Evolutionary conservation across 495 filamentous ascomycete species (phyloP).

Genomic region (Amphirosellinia nigrospora): DNA sequence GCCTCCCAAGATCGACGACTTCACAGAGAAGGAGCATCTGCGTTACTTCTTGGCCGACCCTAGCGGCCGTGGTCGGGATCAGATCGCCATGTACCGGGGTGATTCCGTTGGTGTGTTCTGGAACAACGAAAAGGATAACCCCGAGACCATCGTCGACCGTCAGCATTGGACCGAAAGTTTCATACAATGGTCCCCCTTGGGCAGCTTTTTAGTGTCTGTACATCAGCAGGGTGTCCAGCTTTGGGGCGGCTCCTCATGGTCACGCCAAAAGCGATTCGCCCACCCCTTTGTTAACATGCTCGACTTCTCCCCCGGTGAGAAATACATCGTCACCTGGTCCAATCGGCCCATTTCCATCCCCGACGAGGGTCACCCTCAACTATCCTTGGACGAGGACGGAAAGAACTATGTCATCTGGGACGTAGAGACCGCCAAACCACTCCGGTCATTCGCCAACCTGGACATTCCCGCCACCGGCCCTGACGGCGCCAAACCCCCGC

Average conservation of each 20-base stretch:
- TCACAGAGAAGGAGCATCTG: slow-evolving; percentile 91
- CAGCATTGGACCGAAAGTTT: slow-evolving; percentile 96
- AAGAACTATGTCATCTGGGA: slow-evolving; percentile 99
- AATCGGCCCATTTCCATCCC: slow-evolving; percentile 88
- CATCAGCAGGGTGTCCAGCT: slow-evolving; percentile 95
- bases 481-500: slow-evolving; percentile 61
- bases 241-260: slow-evolving; percentile 91
- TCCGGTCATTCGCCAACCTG: slow-evolving; percentile 90
- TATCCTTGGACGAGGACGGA: slow-evolving; percentile 91
- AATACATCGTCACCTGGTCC: slow-evolving; percentile 95
- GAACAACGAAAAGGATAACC: slow-evolving; percentile 93
- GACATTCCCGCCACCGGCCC: slow-evolving; percentile 69
- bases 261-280: slow-evolving; percentile 86
- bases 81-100: slow-evolving; percentile 88
- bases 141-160: slow-evolving; percentile 88
- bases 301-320: slow-evolving; percentile 93
- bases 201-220: slow-evolving; percentile 91
- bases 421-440: slow-evolving; percentile 83
- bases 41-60: slow-evolving; percentile 89
- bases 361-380: slow-evolving; percentile 77
- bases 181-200: slow-evolving; percentile 95
- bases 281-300: slow-evolving; percentile 95
- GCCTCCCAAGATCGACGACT: slow-evolving; percentile 75
- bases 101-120: slow-evolving; percentile 94
- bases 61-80: slow-evolving; percentile 86